These are phyloP conservation scores for Daldinia caldariorum DNA, from an alignment of 495 filamentous ascomycete species.

Conservation along the genomic window DNA sequence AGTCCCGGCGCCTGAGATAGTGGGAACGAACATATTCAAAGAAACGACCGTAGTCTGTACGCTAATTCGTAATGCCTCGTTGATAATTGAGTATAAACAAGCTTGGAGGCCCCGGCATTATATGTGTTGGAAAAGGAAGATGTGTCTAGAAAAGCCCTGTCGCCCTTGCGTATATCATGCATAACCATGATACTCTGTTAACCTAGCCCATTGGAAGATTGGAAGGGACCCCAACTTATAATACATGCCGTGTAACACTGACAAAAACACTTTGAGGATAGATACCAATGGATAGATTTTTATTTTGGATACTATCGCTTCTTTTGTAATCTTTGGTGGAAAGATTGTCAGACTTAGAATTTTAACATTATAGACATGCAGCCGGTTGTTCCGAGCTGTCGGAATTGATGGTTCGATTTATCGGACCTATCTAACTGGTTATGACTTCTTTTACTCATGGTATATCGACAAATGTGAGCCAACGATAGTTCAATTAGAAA, in stretches of 20 bases:
- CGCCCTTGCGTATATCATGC: not conserved
- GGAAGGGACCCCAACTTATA: not conserved
- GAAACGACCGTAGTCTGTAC: not conserved
- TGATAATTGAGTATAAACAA: not conserved
- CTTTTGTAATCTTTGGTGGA: not conserved
- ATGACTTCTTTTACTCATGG: not conserved
- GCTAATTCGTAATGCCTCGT: not conserved
- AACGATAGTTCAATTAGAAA: not conserved
- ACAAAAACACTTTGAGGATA: not conserved
- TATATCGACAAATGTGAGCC: not conserved
- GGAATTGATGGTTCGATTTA: not conserved
- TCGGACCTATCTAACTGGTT: not conserved
- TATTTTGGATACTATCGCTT: not conserved
- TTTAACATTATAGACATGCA: not conserved
- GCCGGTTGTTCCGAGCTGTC: not conserved
- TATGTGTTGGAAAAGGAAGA: not conserved
- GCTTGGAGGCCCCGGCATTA: not conserved
- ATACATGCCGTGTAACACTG: not conserved
- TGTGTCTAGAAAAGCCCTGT: not conserved
- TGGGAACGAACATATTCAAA: not conserved
- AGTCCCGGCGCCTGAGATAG: not conserved
- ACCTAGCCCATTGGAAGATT: not conserved
- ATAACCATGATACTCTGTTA: not conserved
- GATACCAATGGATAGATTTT: not conserved
- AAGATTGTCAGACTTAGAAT: not conserved